phyloP scores from a whole-genome alignment of 2,329 filamentous ascomycete species.

The Aspergillus clavatus region DNA sequence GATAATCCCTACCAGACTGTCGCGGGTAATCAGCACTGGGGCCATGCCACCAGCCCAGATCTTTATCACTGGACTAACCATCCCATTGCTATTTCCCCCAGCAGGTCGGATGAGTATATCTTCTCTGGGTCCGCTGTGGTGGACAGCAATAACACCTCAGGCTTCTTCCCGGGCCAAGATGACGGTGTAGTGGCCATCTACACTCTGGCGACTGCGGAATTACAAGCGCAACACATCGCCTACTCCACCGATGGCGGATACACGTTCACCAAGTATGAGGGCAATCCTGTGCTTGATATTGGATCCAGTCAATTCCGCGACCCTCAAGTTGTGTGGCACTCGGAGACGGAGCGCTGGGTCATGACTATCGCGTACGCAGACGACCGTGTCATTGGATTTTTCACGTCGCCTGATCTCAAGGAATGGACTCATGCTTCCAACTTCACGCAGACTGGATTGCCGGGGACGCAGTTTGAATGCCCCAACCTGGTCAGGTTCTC shows the following conservation, averaged over 20 bases:
- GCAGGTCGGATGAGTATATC: conserved; percentile 40
- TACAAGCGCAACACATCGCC: conserved; percentile 55
- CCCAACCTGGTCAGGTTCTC: conserved; percentile 58
- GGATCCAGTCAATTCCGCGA: conserved; percentile 58
- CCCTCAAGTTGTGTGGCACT: conserved; percentile 60
- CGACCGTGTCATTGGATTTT: conserved; percentile 58
- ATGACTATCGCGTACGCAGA: conserved; percentile 53
- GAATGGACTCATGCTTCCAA: conserved; percentile 57
- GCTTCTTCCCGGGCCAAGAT: conserved; percentile 59
- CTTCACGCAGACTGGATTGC: conserved; percentile 51
- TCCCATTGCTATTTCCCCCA: conserved; percentile 54
- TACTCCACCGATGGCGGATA: conserved; percentile 60
- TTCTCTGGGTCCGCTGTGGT: conserved; percentile 56
- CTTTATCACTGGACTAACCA: conserved; percentile 63
- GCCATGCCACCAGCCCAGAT: conserved; percentile 59
- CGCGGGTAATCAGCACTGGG: conserved; percentile 61
- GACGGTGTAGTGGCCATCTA: conserved; percentile 61
- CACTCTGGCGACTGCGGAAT: conserved; percentile 34
- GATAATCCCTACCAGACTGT: conserved; percentile 48
- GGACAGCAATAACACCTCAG: conserved; percentile 60
- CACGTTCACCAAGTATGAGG: conserved; percentile 55
- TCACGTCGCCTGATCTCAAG: conserved; percentile 55
- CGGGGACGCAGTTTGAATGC: conserved; percentile 58
- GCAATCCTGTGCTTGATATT: conserved; percentile 58
- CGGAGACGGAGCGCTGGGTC: conserved; percentile 50